Evolutionary conservation across 306 rosid species (phyloP).

Genomic region (apple (Malus domestica)): DNA sequence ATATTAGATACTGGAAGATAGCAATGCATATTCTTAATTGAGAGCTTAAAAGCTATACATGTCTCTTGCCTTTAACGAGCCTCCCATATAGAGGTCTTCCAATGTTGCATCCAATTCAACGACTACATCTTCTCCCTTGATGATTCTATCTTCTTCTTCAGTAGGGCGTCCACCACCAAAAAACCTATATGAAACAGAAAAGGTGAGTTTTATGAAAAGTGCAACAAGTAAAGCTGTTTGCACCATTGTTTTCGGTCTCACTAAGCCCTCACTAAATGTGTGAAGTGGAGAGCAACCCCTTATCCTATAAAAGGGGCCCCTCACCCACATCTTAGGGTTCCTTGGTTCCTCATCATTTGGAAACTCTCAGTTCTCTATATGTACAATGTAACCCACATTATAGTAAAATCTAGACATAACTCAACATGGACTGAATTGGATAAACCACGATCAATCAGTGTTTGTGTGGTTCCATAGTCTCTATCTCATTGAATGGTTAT

Average conservation of each 20-base stretch:
- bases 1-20: background rate
- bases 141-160: conserved; percentile 81
- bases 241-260: background rate
- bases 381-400: background rate
- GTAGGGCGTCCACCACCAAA: conserved; percentile 70
- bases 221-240: background rate
- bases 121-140: conserved; percentile 81
- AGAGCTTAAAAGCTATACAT: background rate
- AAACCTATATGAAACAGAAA: conserved; percentile 45
- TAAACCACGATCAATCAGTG: background rate
- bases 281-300: background rate
- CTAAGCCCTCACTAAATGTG: background rate
- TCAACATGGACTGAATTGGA: background rate
- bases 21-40: background rate
- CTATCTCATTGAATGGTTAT: no score
- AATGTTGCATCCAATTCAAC: conserved; percentile 78
- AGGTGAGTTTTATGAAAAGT: background rate
- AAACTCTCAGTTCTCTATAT: background rate
- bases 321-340: background rate
- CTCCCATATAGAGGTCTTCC: conserved; percentile 96
- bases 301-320: background rate
- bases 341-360: background rate
- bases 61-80: conserved; percentile 69
- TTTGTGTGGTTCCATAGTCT: no score
- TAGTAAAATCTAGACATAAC: background rate